A percentile compares a stretch with the other conserved stretches of the same genome.
phyloP scores from a whole-genome alignment of 768 basidiomycete species.

The Pisolithus orientalis region DNA sequence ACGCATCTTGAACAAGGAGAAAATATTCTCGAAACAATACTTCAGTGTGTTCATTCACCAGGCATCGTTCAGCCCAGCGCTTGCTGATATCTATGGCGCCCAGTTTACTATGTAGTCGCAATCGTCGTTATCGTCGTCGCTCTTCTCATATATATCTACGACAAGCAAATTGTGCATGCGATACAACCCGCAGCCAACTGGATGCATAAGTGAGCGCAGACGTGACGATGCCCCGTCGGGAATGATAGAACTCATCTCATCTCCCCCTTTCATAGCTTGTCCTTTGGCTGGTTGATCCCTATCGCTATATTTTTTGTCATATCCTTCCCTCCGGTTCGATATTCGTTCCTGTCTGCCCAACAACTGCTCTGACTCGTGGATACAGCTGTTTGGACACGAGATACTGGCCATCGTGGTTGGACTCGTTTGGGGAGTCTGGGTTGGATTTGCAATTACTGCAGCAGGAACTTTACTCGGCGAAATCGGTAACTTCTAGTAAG shows the following conservation, averaged over 20 bases:
- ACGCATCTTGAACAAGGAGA: conserved; percentile 36
- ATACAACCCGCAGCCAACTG: conserved; percentile 40
- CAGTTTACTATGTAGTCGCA: conserved; percentile 45
- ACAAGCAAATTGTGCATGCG: conserved; percentile 50
- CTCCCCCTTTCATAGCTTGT: conserved; percentile 31
- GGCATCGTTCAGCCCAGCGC: not conserved
- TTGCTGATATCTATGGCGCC: not conserved
- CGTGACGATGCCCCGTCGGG: not conserved
- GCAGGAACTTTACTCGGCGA: conserved; percentile 84
- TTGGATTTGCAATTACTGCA: conserved; percentile 81
- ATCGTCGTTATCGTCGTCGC: conserved; percentile 43
- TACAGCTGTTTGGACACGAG: conserved; percentile 87
- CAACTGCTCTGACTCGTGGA: conserved; percentile 4
- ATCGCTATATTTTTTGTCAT: conserved; percentile 78
- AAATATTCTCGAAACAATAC: conserved; percentile 53
- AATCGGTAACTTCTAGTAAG: conserved; percentile 82
- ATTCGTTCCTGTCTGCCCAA: not conserved
- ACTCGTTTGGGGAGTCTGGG: conserved; percentile 84
- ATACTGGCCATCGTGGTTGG: conserved; percentile 86
- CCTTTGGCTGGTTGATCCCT: conserved; percentile 69
- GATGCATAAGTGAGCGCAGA: conserved; percentile 34
- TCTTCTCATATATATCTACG: conserved; percentile 53
- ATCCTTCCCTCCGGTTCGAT: conserved; percentile 73
- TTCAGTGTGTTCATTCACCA: conserved; percentile 36
- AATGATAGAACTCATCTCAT: not conserved